These are phyloP conservation scores for Astrothelium macrocarpum DNA, from an alignment of 495 filamentous ascomycete genomes.

Conservation along the genomic window DNA sequence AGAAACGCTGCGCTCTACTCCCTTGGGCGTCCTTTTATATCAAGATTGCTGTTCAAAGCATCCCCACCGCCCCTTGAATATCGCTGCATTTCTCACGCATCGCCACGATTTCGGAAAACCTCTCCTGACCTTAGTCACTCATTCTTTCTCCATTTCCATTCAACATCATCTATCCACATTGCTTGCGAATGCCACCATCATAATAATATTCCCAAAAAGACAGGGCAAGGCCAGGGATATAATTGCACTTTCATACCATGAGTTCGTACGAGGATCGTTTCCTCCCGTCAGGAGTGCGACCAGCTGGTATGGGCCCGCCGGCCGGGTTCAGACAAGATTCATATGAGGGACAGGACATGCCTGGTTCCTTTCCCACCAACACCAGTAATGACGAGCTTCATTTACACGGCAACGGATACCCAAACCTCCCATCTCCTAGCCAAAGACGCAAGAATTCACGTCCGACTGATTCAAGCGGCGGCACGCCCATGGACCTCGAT, in stretches of 20 bases:
- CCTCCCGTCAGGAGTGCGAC: neutral
- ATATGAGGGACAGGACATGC: neutral
- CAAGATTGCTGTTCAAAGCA: neutral
- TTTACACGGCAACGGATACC: neutral
- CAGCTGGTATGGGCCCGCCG: slow-evolving; percentile 3
- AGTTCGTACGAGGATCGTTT: neutral
- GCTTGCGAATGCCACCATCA: neutral
- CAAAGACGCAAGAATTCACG: slow-evolving; percentile 1
- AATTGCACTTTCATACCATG: neutral
- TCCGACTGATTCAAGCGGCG: neutral
- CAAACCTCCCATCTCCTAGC: neutral
- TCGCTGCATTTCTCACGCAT: neutral
- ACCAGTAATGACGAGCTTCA: neutral
- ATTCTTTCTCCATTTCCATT: slow-evolving; percentile 1
- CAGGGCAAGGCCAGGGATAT: neutral
- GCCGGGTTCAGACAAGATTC: slow-evolving; percentile 1
- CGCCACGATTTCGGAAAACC: neutral
- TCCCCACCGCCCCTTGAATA: neutral
- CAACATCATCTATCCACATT: neutral
- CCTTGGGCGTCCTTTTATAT: neutral
- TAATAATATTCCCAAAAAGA: neutral
- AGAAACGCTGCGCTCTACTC: neutral
- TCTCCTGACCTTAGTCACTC: neutral
- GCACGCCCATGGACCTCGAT: neutral
- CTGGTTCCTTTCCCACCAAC: neutral